phyloP scores from a whole-genome alignment of 2,329 filamentous ascomycete species.

The Microascus cirrosus region DNA sequence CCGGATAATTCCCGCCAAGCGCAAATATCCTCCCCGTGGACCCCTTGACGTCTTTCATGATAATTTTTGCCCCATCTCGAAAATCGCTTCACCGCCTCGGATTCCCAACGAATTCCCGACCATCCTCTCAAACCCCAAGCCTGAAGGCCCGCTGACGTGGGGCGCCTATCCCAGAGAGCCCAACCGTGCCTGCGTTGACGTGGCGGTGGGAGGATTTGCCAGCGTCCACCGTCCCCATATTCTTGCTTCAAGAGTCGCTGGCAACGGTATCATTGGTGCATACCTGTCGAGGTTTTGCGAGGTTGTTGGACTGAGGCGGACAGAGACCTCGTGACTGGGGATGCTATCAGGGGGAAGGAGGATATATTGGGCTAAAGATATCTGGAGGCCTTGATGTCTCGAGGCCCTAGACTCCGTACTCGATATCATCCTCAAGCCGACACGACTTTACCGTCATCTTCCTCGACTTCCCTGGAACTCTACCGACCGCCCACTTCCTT shows the following conservation, averaged over 20 bases:
- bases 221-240: background rate
- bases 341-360: background rate
- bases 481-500: background rate
- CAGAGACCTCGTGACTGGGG: background rate
- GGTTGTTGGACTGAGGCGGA: background rate
- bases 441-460: too few relatives aligned
- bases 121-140: background rate
- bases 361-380: background rate
- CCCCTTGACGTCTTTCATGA: background rate
- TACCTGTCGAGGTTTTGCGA: too few relatives aligned
- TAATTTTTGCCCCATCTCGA: background rate
- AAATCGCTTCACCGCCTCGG: background rate
- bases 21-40: background rate
- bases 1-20: background rate
- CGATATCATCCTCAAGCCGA: background rate
- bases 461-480: too few relatives aligned
- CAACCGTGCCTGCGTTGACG: background rate
- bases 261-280: background rate
- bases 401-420: background rate
- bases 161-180: background rate
- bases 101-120: background rate
- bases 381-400: background rate
- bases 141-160: background rate
- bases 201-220: background rate
- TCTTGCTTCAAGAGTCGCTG: background rate